These are phyloP conservation scores for Amyloporia xantha DNA, from an alignment of 768 basidiomycete species.

Conservation along the genomic window DNA sequence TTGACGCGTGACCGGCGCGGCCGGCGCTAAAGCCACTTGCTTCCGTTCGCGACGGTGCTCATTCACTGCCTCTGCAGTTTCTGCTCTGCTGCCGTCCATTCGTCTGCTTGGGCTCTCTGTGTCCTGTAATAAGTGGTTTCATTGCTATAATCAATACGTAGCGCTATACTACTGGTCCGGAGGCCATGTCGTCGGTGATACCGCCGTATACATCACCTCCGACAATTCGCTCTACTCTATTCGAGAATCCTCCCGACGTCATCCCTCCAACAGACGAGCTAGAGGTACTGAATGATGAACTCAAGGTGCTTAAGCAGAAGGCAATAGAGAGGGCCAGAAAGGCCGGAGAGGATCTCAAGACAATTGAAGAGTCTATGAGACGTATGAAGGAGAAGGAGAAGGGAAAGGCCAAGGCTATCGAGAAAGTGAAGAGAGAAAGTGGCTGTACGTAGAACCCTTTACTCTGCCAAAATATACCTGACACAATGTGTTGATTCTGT, in stretches of 20 bases:
- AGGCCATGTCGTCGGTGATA: slow-evolving; percentile 57
- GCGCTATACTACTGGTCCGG: not conserved
- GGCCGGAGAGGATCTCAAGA: slow-evolving; percentile 67
- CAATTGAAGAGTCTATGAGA: slow-evolving; percentile 71
- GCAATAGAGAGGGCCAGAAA: slow-evolving; percentile 62
- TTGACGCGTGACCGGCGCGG: slow-evolving; percentile 9
- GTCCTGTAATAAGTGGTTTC: slow-evolving; percentile 2
- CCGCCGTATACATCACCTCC: slow-evolving; percentile 41
- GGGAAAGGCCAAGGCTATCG: slow-evolving; percentile 66
- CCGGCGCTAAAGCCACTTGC: slow-evolving; percentile 15
- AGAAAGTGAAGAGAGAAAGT: slow-evolving; percentile 67
- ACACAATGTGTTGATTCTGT: too few relatives aligned
- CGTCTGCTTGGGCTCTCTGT: not conserved
- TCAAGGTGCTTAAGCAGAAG: slow-evolving; percentile 44
- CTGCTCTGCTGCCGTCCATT: not conserved
- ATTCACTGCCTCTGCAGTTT: slow-evolving; percentile 5
- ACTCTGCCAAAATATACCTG: too few relatives aligned
- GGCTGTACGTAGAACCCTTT: slow-evolving; percentile 53
- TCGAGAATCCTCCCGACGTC: slow-evolving; percentile 56
- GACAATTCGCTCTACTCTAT: slow-evolving; percentile 49
- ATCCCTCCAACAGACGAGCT: slow-evolving; percentile 73
- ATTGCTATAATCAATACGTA: slow-evolving; percentile 4
- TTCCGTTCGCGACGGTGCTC: slow-evolving; percentile 17
- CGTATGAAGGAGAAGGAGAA: slow-evolving; percentile 70
- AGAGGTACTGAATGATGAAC: slow-evolving; percentile 55